Base-by-base conservation (phyloP, 805 yeast species). In the Teunomyces funiuensis region DNA sequence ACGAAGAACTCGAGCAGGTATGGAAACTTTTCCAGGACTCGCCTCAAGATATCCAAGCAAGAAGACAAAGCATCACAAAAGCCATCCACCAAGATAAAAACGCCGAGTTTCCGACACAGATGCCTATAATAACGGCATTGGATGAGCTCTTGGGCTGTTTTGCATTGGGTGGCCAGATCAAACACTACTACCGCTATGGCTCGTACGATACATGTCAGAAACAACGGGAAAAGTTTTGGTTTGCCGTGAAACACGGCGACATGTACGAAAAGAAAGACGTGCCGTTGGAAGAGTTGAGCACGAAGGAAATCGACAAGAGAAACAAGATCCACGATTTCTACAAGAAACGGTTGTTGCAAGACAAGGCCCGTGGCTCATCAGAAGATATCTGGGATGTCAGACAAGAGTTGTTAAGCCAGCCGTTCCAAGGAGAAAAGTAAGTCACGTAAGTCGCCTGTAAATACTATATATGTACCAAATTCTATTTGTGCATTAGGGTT, bases 161-260 rank as follows among this genome's bases (percentile, higher is more conserved):
- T 65, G 86, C 97, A 0, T 57, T 90, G 2, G 97, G 96, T 3
- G 97, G 97, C 0, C 97, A 90, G 57, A 66, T 87, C 15, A 77
- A 95, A 45, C 77, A 85, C 62, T 85, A 85, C 54, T 91, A 90
- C 58, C 70, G 97, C 41, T 85, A 80, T 56, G 97, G 97, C 2
- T 79, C 82, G 31, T 74, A 88, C 53, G 80, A 82, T 38, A 69
- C 79, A 45, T 91, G 98, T 62, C 74, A 73, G 33, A 75, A 74
- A 38, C 85, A 85, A 53, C 71, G 86, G 39, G 80, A 76, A 17
- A 88, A 88, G 65, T 72, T 89, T 54, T 83, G 84, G 73, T 91
- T 91, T 61, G 89, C 97, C 50, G 51, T 90, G 33, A 69, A 73
- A 40, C 77, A 85, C 58, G 75, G 75, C 2, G 47, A 61, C 6